Conservation (phyloP, 1,284 basidiomycete genomes). For the Somion occarium region DNA sequence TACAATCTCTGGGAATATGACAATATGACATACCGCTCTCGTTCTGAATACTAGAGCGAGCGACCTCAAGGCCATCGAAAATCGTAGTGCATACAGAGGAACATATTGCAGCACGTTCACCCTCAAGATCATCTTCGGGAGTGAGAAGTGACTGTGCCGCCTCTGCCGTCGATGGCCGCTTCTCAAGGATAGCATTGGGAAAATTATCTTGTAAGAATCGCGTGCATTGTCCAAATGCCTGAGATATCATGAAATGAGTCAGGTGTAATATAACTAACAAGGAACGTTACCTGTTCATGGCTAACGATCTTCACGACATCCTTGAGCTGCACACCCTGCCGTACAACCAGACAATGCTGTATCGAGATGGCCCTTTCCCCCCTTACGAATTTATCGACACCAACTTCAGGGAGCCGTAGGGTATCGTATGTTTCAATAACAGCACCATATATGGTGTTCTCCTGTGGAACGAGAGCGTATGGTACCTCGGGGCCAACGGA, state of each 20-base stretch:
- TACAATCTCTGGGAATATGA: conserved; percentile 2
- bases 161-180: conserved; percentile 62
- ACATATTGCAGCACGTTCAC: conserved; percentile 59
- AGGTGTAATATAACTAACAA: not conserved
- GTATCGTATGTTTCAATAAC: conserved; percentile 71
- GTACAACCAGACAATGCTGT: conserved; percentile 64
- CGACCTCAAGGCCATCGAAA: conserved; percentile 52
- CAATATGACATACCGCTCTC: conserved; percentile 44
- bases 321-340: conserved; percentile 45
- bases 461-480: conserved; percentile 65
- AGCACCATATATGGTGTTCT: conserved; percentile 71
- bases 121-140: conserved; percentile 34
- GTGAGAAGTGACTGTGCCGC: conserved; percentile 53
- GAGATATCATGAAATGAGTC: not conserved
- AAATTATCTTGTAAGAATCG: conserved; percentile 49
- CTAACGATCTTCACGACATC: conserved; percentile 57
- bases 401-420: conserved; percentile 40
- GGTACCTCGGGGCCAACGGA: conserved; percentile 37
- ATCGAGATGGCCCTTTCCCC: conserved; percentile 56
- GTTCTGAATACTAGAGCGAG: conserved; percentile 61
- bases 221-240: conserved; percentile 78
- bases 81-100: conserved; percentile 56
- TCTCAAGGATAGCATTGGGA: conserved; percentile 46
- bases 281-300: conserved; percentile 62
- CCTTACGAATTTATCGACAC: conserved; percentile 42